Conservation (phyloP, 1,139 yeast genomes). For the Blastobotrys buckinghamii region DNA sequence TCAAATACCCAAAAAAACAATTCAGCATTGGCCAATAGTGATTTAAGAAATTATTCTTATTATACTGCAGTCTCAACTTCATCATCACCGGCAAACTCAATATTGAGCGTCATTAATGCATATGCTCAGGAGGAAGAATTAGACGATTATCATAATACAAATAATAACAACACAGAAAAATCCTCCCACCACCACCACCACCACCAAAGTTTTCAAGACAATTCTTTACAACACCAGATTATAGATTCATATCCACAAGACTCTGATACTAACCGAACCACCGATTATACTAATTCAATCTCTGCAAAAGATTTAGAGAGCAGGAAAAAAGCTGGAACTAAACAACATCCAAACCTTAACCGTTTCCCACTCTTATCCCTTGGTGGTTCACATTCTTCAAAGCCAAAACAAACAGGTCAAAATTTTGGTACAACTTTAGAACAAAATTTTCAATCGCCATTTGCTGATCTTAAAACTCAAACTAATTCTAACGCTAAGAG, state of each 20-base stretch:
- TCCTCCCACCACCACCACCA: neutral
- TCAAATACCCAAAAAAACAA: neutral
- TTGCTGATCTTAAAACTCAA: neutral
- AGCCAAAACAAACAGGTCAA: neutral
- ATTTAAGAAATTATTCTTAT: neutral
- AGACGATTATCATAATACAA: no score
- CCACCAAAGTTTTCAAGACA: neutral
- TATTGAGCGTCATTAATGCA: constrained; percentile 10
- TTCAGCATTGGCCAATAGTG: neutral
- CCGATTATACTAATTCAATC: no score
- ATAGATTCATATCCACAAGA: no score
- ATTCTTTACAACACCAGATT: neutral
- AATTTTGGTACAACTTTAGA: neutral
- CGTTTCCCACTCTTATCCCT: neutral
- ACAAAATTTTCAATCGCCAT: neutral
- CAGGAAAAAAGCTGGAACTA: neutral
- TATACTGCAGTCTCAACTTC: neutral
- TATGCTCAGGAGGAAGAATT: constrained; percentile 2
- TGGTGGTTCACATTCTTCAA: neutral
- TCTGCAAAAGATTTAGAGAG: neutral
- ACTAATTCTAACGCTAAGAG: no score
- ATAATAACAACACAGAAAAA: no score
- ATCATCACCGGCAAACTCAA: constrained; percentile 4
- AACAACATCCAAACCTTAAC: neutral
- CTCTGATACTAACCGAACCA: neutral